A percentile compares a stretch with the other conserved stretches of the same genome.
Conservation (phyloP, 2,329 filamentous ascomycete genomes). For the Chaetothyriales sp. region DNA sequence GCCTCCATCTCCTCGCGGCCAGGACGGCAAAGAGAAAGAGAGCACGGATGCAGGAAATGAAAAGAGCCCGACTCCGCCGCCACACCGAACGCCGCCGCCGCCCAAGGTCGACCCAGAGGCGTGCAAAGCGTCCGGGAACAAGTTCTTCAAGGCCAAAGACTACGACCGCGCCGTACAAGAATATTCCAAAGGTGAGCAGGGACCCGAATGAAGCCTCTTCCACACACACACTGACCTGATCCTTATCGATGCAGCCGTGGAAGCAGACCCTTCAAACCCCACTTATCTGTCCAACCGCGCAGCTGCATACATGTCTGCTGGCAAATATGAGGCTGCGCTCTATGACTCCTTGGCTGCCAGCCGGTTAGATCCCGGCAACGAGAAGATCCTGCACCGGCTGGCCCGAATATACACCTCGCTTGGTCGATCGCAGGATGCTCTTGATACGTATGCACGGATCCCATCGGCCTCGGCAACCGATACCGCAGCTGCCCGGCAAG, state of each 20-base stretch:
- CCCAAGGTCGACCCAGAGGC: slow-evolving; percentile 63
- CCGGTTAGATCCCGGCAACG: slow-evolving; percentile 68
- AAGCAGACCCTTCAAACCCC: slow-evolving; percentile 67
- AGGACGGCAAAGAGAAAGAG: slow-evolving; percentile 20
- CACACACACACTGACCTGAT: slow-evolving; percentile 9
- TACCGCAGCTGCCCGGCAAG: slow-evolving; percentile 57
- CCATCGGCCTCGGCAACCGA: slow-evolving; percentile 66
- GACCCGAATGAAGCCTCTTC: neutral
- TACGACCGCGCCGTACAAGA: slow-evolving; percentile 77
- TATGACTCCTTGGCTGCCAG: slow-evolving; percentile 74
- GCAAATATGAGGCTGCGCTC: slow-evolving; percentile 61
- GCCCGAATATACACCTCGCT: slow-evolving; percentile 80
- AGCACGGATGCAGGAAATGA: slow-evolving; percentile 22
- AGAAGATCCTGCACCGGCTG: slow-evolving; percentile 75
- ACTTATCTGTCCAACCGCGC: slow-evolving; percentile 92
- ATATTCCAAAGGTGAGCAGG: slow-evolving; percentile 71
- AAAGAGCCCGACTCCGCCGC: slow-evolving; percentile 32
- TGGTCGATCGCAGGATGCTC: slow-evolving; percentile 72
- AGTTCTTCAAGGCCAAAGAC: slow-evolving; percentile 89
- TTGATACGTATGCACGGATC: slow-evolving; percentile 68
- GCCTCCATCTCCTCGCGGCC: neutral
- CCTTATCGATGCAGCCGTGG: slow-evolving; percentile 50
- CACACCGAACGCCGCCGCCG: slow-evolving; percentile 31
- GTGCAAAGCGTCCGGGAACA: slow-evolving; percentile 87
- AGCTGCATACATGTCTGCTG: slow-evolving; percentile 81